These are phyloP conservation scores for Phialophora macrospora DNA, from an alignment of 2,329 filamentous ascomycete genomes.

Conservation along the genomic window DNA sequence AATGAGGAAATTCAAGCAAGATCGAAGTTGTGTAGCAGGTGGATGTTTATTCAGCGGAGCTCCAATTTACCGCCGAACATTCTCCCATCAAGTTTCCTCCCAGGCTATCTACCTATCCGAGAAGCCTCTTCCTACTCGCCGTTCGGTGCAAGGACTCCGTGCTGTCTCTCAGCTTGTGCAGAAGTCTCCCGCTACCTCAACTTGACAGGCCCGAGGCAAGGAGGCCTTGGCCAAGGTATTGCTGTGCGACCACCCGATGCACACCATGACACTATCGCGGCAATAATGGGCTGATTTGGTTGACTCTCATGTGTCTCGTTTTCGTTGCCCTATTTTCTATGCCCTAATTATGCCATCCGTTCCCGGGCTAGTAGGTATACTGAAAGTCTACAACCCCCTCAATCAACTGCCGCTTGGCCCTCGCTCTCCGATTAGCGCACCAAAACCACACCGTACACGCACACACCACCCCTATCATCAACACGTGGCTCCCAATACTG, in stretches of 20 bases:
- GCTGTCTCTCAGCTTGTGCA: too few species aligned
- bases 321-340: not conserved
- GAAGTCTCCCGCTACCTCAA: too few species aligned
- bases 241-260: too few species aligned
- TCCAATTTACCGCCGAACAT: too few species aligned
- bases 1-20: not conserved
- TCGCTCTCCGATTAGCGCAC: constrained; percentile 33
- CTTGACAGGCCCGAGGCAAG: too few species aligned
- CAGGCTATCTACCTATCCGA: not conserved
- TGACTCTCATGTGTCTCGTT: not conserved
- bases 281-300: not conserved
- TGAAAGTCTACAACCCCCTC: constrained; percentile 36
- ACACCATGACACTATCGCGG: not conserved
- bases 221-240: too few species aligned
- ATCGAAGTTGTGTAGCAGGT: not conserved
- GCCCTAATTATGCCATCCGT: not conserved
- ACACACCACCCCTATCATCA: constrained; percentile 38
- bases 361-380: constrained; percentile 37
- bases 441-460: constrained; percentile 37
- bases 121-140: not conserved
- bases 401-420: constrained; percentile 27
- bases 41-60: too few species aligned
- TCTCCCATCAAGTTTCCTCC: not conserved
- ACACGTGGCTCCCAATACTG: constrained; percentile 58
- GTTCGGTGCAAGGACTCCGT: too few species aligned